A percentile compares a stretch with the other conserved stretches of the same genome.
These are phyloP conservation scores for Trichosporon sp. DNA, from an alignment of 1,284 basidiomycete genomes.

Conservation along the genomic window DNA sequence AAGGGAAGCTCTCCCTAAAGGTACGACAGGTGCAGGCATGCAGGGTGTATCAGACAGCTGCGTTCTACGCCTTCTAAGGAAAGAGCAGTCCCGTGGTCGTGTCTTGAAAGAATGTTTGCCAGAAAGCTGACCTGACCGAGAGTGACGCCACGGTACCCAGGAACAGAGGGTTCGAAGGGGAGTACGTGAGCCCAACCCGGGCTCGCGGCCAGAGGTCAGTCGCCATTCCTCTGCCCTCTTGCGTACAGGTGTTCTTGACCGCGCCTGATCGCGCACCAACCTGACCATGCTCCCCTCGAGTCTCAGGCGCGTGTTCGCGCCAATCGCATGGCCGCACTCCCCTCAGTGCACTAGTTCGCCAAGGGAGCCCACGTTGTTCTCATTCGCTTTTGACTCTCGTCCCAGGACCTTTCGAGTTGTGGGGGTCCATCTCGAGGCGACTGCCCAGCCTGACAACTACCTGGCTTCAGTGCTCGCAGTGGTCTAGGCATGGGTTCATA, in stretches of 20 bases:
- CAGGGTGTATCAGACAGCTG: constrained; percentile 3
- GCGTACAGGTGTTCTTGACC: not conserved
- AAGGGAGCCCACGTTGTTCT: constrained; percentile 1
- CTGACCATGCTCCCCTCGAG: constrained; percentile 12
- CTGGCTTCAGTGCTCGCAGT: not conserved
- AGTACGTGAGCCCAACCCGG: not conserved
- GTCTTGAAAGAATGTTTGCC: constrained; percentile 13
- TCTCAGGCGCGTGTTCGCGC: constrained; percentile 10
- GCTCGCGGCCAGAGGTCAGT: constrained; percentile 14
- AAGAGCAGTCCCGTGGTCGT: constrained; percentile 15
- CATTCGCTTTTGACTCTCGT: constrained; percentile 12
- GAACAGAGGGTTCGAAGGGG: constrained; percentile 16
- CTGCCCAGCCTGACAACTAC: not conserved
- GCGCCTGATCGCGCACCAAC: constrained; percentile 1
- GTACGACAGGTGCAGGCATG: constrained; percentile 4
- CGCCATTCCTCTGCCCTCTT: constrained; percentile 14
- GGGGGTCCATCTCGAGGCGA: constrained; percentile 11
- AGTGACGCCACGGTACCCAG: constrained; percentile 18
- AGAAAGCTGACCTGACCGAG: constrained; percentile 16
- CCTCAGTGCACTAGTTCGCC: not conserved
- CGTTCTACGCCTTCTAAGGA: constrained; percentile 14
- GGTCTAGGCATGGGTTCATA: no score
- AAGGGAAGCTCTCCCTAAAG: not conserved
- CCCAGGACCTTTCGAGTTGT: constrained; percentile 10
- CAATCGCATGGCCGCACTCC: constrained; percentile 13